Evolutionary conservation across 257 asterid species (phyloP), one percentile per base, ranked within the genome.

Genomic region (Ilex asprella): DNA sequence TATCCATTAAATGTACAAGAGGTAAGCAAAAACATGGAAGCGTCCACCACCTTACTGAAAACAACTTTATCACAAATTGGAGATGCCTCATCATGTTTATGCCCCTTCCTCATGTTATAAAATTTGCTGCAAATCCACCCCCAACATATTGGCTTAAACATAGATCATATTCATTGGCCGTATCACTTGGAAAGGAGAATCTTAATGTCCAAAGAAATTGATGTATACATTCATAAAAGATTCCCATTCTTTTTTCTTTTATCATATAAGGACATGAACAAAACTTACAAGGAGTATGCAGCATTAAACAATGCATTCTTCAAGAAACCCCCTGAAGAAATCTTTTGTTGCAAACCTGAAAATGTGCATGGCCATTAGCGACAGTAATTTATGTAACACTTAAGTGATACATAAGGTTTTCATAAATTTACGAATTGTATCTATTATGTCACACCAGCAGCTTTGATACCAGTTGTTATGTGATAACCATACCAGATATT

Each of bases 331-430:
- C 98, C 97, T 9, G 95, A 64, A 50, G 95, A 67, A 68, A 89
- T 80, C 84, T 78, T 92, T 78, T 84, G 95, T 75, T 84, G 93
- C 86, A 92, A 68, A 69, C 95, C 98, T 92, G 85, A 68, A 46
- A 46, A 46, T 5, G 52, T 35, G 41, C 41, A 35, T 35, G 41
- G 8, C 52, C 13, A 46, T 46, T 46, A 46, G n/a, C 52, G 1
- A 46, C 13, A 46, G 14, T 7, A 10, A 46, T 35, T 35, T 7
- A 6, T 5, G 52, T 46, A 46, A 12, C 52, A 46, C n/a, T 10
- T 46, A 6, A 3, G 14, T 2, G 52, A 7, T 2, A 46, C 13
- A 46, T 8, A 35, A 35, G 41, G 5, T 46, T 5, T 5, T 46
- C 52, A 46, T 46, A 35, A 35, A 35, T 35, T 35, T 8, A 35